Percentiles rank a stretch among this genome's conserved stretches.
phyloP scores from a whole-genome alignment of 306 rosid species.

The Dicorynia guianensis region DNA sequence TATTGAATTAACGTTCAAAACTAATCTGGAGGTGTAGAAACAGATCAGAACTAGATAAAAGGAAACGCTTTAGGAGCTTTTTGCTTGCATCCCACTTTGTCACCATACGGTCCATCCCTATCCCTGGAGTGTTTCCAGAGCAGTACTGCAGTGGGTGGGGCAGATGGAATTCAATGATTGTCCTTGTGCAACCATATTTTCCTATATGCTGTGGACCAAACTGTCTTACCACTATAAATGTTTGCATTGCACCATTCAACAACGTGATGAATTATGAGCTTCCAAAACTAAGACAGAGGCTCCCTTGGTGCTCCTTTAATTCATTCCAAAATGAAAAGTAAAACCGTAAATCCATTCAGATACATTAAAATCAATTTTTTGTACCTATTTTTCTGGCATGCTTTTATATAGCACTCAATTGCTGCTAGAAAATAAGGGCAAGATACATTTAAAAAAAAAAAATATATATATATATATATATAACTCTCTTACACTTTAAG shows the following conservation, averaged over 20 bases:
- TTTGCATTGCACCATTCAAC: neutral
- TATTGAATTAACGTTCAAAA: constrained; percentile 16
- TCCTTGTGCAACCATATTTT: constrained; percentile 37
- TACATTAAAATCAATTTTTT: constrained; percentile 25
- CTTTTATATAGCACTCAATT: neutral
- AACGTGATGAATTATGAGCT: neutral
- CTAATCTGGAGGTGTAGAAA: constrained; percentile 18
- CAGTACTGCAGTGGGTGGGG: constrained; percentile 47
- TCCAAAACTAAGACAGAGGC: constrained; percentile 36
- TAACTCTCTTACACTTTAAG: no score
- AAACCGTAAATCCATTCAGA: constrained; percentile 22
- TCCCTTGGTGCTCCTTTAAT: constrained; percentile 22
- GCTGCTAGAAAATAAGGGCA: no score
- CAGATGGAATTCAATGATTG: constrained; percentile 40
- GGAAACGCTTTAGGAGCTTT: constrained; percentile 29
- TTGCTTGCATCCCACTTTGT: constrained; percentile 27
- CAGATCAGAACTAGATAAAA: neutral
- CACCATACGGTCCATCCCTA: neutral
- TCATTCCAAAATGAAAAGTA: constrained; percentile 19
- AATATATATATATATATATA: no score
- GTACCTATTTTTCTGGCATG: constrained; percentile 19
- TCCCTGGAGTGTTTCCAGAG: constrained; percentile 4
- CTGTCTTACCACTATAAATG: constrained; percentile 37
- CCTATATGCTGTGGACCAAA: constrained; percentile 36
- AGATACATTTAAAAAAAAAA: no score